Conservation (phyloP, 768 basidiomycete species). For the Suillus spraguei region DNA sequence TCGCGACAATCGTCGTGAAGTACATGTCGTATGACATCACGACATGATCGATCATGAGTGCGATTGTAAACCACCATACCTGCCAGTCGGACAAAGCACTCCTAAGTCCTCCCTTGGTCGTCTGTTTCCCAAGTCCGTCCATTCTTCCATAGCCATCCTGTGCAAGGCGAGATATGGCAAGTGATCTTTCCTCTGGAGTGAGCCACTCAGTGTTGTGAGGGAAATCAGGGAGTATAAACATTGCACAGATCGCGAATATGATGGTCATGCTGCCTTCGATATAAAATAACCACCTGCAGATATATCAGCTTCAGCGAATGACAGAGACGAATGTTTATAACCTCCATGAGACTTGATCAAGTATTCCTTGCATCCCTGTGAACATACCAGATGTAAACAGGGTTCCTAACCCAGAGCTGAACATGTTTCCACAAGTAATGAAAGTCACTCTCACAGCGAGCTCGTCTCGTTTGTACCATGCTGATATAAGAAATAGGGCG, state of each 20-base stretch:
- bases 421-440: constrained; percentile 39
- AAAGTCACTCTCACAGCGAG: constrained; percentile 39
- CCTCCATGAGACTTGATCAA: constrained; percentile 42
- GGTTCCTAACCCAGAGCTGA: constrained; percentile 48
- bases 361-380: constrained; percentile 40
- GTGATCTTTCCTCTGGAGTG: constrained; percentile 30
- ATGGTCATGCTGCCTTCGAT: constrained; percentile 35
- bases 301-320: not conserved
- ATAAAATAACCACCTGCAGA: constrained; percentile 25
- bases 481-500: constrained; percentile 33
- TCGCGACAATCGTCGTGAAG: constrained; percentile 20
- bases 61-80: constrained; percentile 40
- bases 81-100: constrained; percentile 43
- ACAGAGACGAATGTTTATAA: constrained; percentile 18
- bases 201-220: constrained; percentile 35
- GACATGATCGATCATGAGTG: constrained; percentile 13
- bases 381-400: constrained; percentile 47
- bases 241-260: constrained; percentile 35
- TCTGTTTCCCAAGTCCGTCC: not conserved
- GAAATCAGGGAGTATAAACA: constrained; percentile 41
- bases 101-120: constrained; percentile 31
- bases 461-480: constrained; percentile 44
- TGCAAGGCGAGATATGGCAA: constrained; percentile 35
- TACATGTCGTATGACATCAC: constrained; percentile 26
- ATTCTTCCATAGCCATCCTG: constrained; percentile 25